Conservation (phyloP, 1,284 basidiomycete genomes). For the Ceratobasidium sp. region DNA sequence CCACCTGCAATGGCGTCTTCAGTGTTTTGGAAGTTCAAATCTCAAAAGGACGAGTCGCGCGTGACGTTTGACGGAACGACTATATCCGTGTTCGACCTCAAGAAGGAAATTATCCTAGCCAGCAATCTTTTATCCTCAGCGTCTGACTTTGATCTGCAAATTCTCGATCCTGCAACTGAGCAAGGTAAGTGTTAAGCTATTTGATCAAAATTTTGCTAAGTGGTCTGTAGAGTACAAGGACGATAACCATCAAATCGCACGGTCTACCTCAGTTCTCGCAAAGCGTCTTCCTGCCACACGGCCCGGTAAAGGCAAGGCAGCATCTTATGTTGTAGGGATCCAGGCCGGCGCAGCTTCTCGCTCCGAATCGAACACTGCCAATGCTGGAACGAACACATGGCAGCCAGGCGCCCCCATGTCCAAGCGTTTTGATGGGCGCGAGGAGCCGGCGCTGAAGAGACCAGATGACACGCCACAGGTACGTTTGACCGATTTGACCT, state of each 20-base stretch:
- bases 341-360: slow-evolving; percentile 47
- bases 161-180: slow-evolving; percentile 87
- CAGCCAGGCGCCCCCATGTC: slow-evolving; percentile 72
- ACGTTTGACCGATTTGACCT: neutral
- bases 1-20: slow-evolving; percentile 82
- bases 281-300: slow-evolving; percentile 88
- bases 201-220: too few relatives aligned
- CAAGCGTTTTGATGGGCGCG: slow-evolving; percentile 90
- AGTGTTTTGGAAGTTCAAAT: slow-evolving; percentile 99
- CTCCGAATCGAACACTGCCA: slow-evolving; percentile 37
- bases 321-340: slow-evolving; percentile 80
- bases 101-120: slow-evolving; percentile 96
- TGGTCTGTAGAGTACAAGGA: slow-evolving; percentile 86
- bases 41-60: slow-evolving; percentile 93
- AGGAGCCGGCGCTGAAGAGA: slow-evolving; percentile 61
- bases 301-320: slow-evolving; percentile 93
- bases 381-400: slow-evolving; percentile 40
- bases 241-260: slow-evolving; percentile 91
- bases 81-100: slow-evolving; percentile 98
- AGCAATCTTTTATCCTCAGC: slow-evolving; percentile 93
- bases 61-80: slow-evolving; percentile 98
- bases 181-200: too few relatives aligned
- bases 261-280: slow-evolving; percentile 94
- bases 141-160: slow-evolving; percentile 94
- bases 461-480: slow-evolving; percentile 34